Percentiles rank a stretch among this genome's conserved stretches.
phyloP scores from a whole-genome alignment of 129 eudicot genomes.

The Artemisia annua region DNA sequence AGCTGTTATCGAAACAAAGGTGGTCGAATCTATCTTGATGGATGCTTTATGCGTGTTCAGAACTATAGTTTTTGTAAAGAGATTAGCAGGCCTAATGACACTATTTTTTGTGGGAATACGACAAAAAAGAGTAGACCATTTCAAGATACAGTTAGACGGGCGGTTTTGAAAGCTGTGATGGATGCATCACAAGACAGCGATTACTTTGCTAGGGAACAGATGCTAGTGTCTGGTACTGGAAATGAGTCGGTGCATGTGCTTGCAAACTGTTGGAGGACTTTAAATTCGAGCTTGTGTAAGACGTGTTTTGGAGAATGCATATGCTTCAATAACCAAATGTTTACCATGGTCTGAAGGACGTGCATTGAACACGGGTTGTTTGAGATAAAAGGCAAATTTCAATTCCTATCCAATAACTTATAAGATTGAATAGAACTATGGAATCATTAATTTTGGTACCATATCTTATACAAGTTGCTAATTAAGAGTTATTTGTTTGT shows the following conservation, averaged over 20 bases:
- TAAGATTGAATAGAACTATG: too few species aligned
- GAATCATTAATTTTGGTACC: too few species aligned
- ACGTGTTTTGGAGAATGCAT: conserved; percentile 60
- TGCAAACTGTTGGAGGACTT: conserved; percentile 72
- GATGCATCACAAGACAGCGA: conserved; percentile 33
- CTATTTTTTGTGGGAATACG: conserved; percentile 51
- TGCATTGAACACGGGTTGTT: conserved; percentile 64
- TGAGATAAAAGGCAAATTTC: background rate
- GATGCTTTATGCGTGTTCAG: conserved; percentile 72
- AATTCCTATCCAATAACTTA: too few species aligned
- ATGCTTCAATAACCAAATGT: conserved; percentile 43
- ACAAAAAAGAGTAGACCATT: conserved; percentile 39
- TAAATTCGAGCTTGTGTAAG: conserved; percentile 46
- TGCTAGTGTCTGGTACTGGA: conserved; percentile 8
- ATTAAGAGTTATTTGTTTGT: conserved; percentile 11
- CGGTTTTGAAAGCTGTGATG: conserved; percentile 44
- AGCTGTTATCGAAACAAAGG: conserved; percentile 66
- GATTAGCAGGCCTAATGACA: conserved; percentile 47
- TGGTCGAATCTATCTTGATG: conserved; percentile 65
- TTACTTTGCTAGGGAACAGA: conserved; percentile 38
- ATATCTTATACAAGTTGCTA: too few species aligned
- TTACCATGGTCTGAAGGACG: conserved; percentile 64
- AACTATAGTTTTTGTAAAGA: conserved; percentile 57
- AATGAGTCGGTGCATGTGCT: conserved; percentile 49
- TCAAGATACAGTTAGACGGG: conserved; percentile 39